These are phyloP conservation scores for Venturia pyrina DNA, from an alignment of 2,329 filamentous ascomycete species.

Conservation along the genomic window DNA sequence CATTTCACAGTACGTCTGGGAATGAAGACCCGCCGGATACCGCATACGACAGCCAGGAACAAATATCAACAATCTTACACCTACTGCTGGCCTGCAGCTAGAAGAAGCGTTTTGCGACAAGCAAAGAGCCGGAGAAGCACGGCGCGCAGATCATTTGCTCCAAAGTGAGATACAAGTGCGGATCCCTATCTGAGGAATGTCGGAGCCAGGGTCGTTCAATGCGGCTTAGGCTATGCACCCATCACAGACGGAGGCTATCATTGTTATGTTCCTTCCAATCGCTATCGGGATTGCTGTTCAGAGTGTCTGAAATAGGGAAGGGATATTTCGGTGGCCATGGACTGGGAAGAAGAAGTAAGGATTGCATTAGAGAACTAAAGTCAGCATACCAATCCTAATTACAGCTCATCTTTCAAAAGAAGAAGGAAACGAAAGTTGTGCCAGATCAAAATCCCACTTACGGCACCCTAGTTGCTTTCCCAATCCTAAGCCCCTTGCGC, in stretches of 20 bases:
- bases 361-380: neutral
- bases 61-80: neutral
- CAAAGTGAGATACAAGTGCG: neutral
- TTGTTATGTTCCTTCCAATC: constrained; percentile 1
- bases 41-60: neutral
- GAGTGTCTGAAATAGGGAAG: neutral
- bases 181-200: neutral
- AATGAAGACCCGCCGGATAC: neutral
- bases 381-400: too few relatives aligned
- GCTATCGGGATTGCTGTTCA: constrained; percentile 5
- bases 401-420: too few relatives aligned
- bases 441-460: too few relatives aligned
- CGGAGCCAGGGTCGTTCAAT: neutral
- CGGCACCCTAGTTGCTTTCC: too few relatives aligned
- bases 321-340: neutral
- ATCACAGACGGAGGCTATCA: neutral
- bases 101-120: neutral
- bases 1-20: neutral
- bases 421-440: too few relatives aligned
- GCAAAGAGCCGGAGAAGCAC: neutral
- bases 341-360: neutral
- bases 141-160: neutral
- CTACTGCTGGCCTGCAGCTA: neutral
- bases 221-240: neutral
- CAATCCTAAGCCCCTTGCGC: too few relatives aligned